Conservation (phyloP, 2,329 filamentous ascomycete genomes). For the Juglanconis oblonga region DNA sequence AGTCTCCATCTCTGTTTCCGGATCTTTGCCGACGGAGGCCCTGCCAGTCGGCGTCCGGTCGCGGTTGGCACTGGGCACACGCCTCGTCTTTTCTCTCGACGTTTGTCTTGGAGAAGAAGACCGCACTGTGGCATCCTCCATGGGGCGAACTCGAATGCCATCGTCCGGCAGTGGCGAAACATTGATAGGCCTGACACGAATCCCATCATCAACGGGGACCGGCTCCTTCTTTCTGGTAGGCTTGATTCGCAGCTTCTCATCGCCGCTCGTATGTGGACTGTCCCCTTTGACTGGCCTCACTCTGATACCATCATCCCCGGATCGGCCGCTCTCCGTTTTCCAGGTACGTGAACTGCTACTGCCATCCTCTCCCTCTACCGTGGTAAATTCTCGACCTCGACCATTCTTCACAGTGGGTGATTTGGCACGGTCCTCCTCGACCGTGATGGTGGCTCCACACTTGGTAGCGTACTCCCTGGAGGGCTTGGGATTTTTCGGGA, state of each 20-base stretch:
- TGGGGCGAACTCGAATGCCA: conserved; percentile 32
- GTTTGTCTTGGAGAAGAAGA: conserved; percentile 27
- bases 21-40: conserved; percentile 34
- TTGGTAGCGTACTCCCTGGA: conserved; percentile 25
- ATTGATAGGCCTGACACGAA: conserved; percentile 28
- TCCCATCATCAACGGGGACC: conserved; percentile 29
- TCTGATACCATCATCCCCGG: conserved; percentile 36
- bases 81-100: conserved; percentile 23
- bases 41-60: conserved; percentile 22
- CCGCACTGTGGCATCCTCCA: conserved; percentile 27
- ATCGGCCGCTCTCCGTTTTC: conserved; percentile 1
- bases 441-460: conserved; percentile 31
- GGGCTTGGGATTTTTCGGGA: conserved; percentile 21
- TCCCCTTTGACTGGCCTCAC: conserved; percentile 29
- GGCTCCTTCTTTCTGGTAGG: conserved; percentile 33
- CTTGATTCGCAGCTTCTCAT: conserved; percentile 36
- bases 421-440: conserved; percentile 30
- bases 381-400: conserved; percentile 19
- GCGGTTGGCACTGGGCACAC: conserved; percentile 23
- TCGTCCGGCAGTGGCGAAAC: conserved; percentile 29
- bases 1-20: conserved; percentile 29
- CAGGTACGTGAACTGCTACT: conserved; percentile 13
- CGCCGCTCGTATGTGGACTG: conserved; percentile 22
- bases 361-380: conserved; percentile 16
- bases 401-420: conserved; percentile 18